Percentiles rank a stretch among this genome's conserved stretches.
These are phyloP conservation scores for Plasmodium berghei DNA, from an alignment of 169 alveolate genomes.

Conservation along the genomic window DNA sequence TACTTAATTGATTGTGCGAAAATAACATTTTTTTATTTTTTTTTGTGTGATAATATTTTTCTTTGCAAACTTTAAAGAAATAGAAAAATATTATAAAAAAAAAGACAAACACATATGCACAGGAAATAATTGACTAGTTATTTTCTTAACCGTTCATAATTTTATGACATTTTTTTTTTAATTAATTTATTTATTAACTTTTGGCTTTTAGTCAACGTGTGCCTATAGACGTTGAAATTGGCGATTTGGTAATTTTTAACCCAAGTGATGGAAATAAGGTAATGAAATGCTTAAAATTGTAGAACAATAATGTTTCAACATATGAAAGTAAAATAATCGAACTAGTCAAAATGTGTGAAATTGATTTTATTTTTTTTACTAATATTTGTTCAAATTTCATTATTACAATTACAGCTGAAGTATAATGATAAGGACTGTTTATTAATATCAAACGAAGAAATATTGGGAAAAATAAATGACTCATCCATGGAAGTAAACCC, in stretches of 20 bases:
- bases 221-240: slow-evolving; percentile 69
- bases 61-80: slow-evolving; percentile 1
- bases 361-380: too few species aligned
- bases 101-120: slow-evolving; percentile 39
- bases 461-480: slow-evolving; percentile 49
- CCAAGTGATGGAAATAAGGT: slow-evolving; percentile 76
- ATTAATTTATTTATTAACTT: background rate
- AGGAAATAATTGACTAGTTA: background rate
- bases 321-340: too few species aligned
- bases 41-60: slow-evolving; percentile 30
- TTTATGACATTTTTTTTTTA: slow-evolving; percentile 7
- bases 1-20: slow-evolving; percentile 53
- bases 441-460: slow-evolving; percentile 68
- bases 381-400: too few species aligned
- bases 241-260: slow-evolving; percentile 65
- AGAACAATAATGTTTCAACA: background rate
- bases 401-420: slow-evolving; percentile 14
- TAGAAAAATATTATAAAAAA: slow-evolving; percentile 13
- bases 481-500: slow-evolving; percentile 43
- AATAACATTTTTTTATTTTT: slow-evolving; percentile 28
- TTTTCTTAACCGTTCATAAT: background rate
- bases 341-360: too few species aligned
- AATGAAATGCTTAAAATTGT: background rate
- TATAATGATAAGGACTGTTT: slow-evolving; percentile 72
- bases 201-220: slow-evolving; percentile 45